Conservation (phyloP, 2,329 filamentous ascomycete species). For the Beauveria scarabaeidicola region DNA sequence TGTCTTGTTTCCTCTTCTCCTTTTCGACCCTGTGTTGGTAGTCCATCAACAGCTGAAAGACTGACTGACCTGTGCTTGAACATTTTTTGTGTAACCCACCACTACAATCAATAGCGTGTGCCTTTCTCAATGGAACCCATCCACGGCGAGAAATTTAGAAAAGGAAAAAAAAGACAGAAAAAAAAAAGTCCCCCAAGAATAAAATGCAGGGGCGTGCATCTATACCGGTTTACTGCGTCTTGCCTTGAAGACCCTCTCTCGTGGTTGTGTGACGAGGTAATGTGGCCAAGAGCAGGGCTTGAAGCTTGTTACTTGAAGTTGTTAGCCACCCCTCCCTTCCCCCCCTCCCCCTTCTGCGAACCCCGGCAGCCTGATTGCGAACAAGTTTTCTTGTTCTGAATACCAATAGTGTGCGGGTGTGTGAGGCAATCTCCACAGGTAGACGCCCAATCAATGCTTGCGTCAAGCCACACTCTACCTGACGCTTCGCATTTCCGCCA, state of each 20-base stretch:
- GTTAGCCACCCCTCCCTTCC: neutral
- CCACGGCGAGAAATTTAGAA: neutral
- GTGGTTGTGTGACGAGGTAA: neutral
- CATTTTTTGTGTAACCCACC: neutral
- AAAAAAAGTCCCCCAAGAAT: neutral
- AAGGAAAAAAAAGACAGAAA: neutral
- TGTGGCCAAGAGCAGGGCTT: neutral
- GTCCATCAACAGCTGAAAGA: neutral
- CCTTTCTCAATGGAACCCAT: neutral
- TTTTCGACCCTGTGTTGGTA: neutral
- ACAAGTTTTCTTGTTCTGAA: neutral
- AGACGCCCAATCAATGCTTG: neutral
- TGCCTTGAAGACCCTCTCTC: neutral
- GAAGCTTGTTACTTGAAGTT: neutral
- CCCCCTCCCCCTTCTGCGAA: neutral
- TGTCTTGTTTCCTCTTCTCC: neutral
- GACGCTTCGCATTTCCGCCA: neutral
- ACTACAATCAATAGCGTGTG: neutral
- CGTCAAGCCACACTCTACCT: neutral
- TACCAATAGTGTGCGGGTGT: neutral
- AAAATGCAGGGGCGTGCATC: neutral
- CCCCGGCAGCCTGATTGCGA: constrained; percentile 8
- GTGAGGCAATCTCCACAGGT: neutral
- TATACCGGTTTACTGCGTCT: neutral
- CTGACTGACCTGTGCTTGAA: neutral